Percentiles rank a stretch among this genome's conserved stretches.
Conservation (phyloP, 1,284 basidiomycete genomes). For the Lentinula novae-zelandiae region DNA sequence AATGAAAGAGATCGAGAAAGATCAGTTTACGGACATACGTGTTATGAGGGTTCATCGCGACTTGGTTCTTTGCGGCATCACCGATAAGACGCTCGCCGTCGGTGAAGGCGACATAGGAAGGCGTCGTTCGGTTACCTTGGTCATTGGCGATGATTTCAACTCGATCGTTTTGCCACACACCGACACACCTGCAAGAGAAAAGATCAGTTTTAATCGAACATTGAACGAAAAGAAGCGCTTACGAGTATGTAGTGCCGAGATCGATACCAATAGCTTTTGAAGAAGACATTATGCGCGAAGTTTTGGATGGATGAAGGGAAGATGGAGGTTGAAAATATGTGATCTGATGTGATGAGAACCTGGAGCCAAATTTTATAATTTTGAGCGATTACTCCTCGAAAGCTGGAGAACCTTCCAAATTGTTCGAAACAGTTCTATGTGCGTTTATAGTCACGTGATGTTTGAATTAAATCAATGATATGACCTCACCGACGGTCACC, state of each 20-base stretch:
- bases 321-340: not conserved
- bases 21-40: slow-evolving; percentile 25
- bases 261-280: slow-evolving; percentile 93
- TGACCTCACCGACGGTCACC: not conserved
- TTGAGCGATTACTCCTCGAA: not conserved
- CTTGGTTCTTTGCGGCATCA: slow-evolving; percentile 80
- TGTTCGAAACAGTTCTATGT: slow-evolving; percentile 4
- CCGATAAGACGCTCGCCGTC: slow-evolving; percentile 78
- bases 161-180: slow-evolving; percentile 48
- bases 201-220: slow-evolving; percentile 1
- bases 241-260: slow-evolving; percentile 86
- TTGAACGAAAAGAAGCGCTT: slow-evolving; percentile 26
- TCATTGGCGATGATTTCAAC: slow-evolving; percentile 86
- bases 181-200: slow-evolving; percentile 34
- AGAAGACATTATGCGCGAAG: slow-evolving; percentile 39
- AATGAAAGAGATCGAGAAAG: slow-evolving; percentile 9
- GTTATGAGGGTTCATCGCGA: slow-evolving; percentile 51
- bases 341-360: not conserved
- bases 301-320: not conserved
- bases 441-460: not conserved
- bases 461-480: not conserved
- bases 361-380: slow-evolving; percentile 5
- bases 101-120: slow-evolving; percentile 79
- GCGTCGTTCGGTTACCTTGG: slow-evolving; percentile 83
- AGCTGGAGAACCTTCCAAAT: slow-evolving; percentile 4